Base-by-base conservation (phyloP, 805 yeast genomes). In the Starmerella apicola region DNA sequence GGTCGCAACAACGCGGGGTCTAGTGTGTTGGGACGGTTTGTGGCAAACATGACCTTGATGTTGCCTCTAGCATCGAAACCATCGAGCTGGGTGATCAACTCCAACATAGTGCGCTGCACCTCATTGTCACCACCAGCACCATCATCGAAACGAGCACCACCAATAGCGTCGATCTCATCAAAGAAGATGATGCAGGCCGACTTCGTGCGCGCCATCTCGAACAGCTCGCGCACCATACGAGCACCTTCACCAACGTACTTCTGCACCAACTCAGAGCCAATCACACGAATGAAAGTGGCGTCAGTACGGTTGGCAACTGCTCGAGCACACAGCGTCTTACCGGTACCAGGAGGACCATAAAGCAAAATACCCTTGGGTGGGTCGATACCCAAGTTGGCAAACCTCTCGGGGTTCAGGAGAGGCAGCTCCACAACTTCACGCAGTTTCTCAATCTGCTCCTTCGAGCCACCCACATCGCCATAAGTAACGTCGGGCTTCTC, bases 211-310 rank as follows among this genome's bases (percentile, higher is more conserved):
- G 99, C 99, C 97, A 91, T 86, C 61, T 91, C 98, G 55, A 91
- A 91, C 56, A 91, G 71, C 65, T 91, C 99, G 63, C 99, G 76
- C 40, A 91, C 97, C 98, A 91, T 91, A 59, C 98, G 76, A 4
- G 98, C 98, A 66, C 99, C 99, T 66, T 91, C 99, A 59, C 99
- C 99, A 37, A 91, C 97, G 60, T 91, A 91, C 61, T 91, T 91
- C 62, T 91, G 99, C 23, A 91, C 98, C 59, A 91, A 71, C 63
- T 91, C 98, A 1, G 97, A 88, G 8, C 98, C 99, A 66, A 91
- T 91, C 39, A 91, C 98, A 57, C 98, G 78, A 48, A 91, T 91
- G 54, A 91, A 91, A 0, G 99, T 91, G 20, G 99, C 98, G 63
- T 91, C 98, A 2, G 99, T 91, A 68, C 98, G 79, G 62, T 91